These are phyloP conservation scores for Didymella pomorum DNA, from an alignment of 2,329 filamentous ascomycete genomes.

Conservation along the genomic window DNA sequence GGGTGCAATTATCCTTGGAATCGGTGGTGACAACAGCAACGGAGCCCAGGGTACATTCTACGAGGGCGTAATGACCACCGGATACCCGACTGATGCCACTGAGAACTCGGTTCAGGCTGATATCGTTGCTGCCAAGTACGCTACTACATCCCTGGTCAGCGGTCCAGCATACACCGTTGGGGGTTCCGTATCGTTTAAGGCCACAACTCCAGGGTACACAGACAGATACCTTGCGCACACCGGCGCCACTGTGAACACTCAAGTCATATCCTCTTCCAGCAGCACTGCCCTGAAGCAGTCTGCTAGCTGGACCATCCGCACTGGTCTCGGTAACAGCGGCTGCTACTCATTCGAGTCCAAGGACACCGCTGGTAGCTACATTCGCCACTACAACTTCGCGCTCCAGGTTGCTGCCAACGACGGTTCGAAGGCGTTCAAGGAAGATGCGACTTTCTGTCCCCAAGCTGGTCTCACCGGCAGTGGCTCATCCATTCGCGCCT, in stretches of 20 bases:
- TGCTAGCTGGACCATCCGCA: constrained; percentile 66
- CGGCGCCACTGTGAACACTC: constrained; percentile 61
- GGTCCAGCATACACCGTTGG: constrained; percentile 60
- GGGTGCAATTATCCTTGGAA: constrained; percentile 72
- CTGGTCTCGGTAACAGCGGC: constrained; percentile 63
- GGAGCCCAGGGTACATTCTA: constrained; percentile 69
- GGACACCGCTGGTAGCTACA: constrained; percentile 66
- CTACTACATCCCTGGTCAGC: constrained; percentile 57
- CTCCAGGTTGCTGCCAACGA: constrained; percentile 62
- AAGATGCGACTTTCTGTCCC: constrained; percentile 71
- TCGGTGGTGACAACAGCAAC: constrained; percentile 71
- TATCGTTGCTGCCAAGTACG: constrained; percentile 67
- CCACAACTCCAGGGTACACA: constrained; percentile 63
- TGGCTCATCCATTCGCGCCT: constrained; percentile 63
- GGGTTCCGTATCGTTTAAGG: constrained; percentile 62
- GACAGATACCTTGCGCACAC: constrained; percentile 65
- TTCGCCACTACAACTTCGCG: constrained; percentile 64
- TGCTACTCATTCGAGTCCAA: constrained; percentile 69
- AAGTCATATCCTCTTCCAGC: constrained; percentile 64
- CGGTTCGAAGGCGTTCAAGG: constrained; percentile 63
- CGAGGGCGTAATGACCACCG: constrained; percentile 70
- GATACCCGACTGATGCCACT: constrained; percentile 67
- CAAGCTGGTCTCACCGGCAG: constrained; percentile 60
- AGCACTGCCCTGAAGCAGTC: constrained; percentile 58
- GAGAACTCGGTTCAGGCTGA: constrained; percentile 68